Evolutionary conservation across 1,284 basidiomycete species (phyloP).

Genomic region (Pseudozyma sp.): DNA sequence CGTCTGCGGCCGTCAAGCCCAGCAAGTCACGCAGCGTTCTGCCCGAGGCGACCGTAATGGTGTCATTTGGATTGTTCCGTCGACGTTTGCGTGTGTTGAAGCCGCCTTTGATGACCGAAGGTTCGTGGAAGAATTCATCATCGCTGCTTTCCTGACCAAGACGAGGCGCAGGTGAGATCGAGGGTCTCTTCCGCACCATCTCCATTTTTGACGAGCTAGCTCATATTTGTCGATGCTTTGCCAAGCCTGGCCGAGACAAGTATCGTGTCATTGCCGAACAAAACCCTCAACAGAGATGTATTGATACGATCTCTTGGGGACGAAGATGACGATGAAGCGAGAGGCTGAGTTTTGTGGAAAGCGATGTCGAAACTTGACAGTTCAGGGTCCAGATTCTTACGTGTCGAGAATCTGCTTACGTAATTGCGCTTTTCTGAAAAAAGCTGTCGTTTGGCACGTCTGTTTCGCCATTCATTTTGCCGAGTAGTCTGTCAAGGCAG

Average conservation of each 20-base stretch:
- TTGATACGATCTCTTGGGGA: no score
- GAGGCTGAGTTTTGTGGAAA: not conserved
- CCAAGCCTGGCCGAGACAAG: not conserved
- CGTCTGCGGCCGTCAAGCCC: conserved; percentile 33
- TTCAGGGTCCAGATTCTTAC: conserved; percentile 4
- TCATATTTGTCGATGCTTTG: conserved; percentile 1
- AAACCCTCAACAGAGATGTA: not conserved
- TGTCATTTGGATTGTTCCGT: not conserved
- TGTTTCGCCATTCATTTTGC: no score
- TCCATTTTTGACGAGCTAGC: not conserved
- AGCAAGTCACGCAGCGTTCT: conserved; percentile 27
- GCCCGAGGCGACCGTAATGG: not conserved
- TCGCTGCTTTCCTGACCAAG: conserved; percentile 14
- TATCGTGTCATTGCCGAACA: not conserved
- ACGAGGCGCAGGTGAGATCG: not conserved
- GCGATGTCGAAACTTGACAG: not conserved
- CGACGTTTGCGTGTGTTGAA: conserved; percentile 16
- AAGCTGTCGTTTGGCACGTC: no score
- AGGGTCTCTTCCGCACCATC: conserved; percentile 20
- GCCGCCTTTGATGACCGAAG: not conserved
- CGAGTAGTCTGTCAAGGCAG: no score
- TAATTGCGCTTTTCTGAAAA: not conserved
- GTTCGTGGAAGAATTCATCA: conserved; percentile 8
- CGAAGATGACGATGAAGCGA: not conserved
- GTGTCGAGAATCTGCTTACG: not conserved